Percentiles rank a stretch among this genome's conserved stretches.
phyloP scores from a whole-genome alignment of 2,329 filamentous ascomycete genomes.

The Fusarium pseudocircinatum region DNA sequence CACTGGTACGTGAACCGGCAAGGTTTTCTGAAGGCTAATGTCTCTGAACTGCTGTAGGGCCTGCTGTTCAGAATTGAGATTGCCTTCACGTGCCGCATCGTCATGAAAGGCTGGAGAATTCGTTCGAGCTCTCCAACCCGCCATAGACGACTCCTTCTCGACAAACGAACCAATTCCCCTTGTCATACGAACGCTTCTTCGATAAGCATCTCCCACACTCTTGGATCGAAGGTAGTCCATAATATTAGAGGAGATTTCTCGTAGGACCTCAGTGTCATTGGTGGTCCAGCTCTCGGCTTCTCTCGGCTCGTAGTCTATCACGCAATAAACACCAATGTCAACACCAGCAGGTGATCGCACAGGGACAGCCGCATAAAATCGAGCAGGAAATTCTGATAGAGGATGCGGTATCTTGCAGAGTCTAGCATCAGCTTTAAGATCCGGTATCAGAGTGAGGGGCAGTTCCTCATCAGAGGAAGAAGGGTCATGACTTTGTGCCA shows the following conservation, averaged over 20 bases:
- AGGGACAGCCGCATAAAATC: conserved; percentile 54
- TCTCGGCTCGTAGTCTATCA: conserved; percentile 34
- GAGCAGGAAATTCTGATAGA: conserved; percentile 25
- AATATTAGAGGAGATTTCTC: conserved; percentile 45
- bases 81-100: conserved; percentile 18
- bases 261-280: conserved; percentile 40
- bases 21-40: background rate
- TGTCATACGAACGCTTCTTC: conserved; percentile 51
- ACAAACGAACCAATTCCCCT: conserved; percentile 52
- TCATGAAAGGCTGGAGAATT: conserved; percentile 15
- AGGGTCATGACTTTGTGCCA: background rate
- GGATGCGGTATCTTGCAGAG: conserved; percentile 42
- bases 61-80: conserved; percentile 23
- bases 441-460: conserved; percentile 48
- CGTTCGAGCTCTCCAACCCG: conserved; percentile 36
- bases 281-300: conserved; percentile 37
- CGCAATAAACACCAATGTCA: conserved; percentile 54
- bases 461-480: conserved; percentile 22
- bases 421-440: conserved; percentile 46
- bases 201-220: conserved; percentile 40
- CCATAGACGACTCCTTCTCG: conserved; percentile 47
- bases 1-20: conserved; percentile 2
- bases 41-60: conserved; percentile 9
- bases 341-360: conserved; percentile 51
- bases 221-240: conserved; percentile 51